Evolutionary conservation across 1,284 basidiomycete species (phyloP), one percentile per base, ranked within the genome.

Genomic region (Ceratobasidium sp.): DNA sequence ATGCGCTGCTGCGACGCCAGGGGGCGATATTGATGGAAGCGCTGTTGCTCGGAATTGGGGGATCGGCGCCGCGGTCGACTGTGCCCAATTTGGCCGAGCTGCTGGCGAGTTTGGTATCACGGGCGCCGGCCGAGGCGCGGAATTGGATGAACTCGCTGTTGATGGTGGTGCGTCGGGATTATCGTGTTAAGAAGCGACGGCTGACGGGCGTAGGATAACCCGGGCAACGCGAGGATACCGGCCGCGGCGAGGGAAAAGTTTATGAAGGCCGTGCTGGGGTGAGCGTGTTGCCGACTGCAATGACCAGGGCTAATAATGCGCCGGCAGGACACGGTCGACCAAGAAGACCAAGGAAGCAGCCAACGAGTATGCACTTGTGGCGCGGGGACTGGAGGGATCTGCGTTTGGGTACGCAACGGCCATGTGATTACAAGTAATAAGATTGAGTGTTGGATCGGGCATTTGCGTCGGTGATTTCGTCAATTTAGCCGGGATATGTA

Each of bases 51-150:
- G 94, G 92, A 19, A 92, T 96, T 53, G 94, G 92, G 0, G 89
- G 91, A 11, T 86, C 91, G 11, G 91, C 94, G 0, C 95, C 95
- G 0, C 84, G 94, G 73, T 93, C 92, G 29, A 90, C 89, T n/a
- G 89, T 91, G 8, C 90, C 88, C 11, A 96, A 96, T 79, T 83
- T 96, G 29, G 91, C 93, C 6, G 94, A 95, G 78, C 82, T 96
- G 41, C 83, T 96, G 54, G 88, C 90, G 4, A 87, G 85, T 34
- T 81, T 95, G 49, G 84, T 89, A 41, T 85, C 85, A 9, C 85
- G 91, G 51, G 84, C 86, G 77, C 86, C 84, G 14, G 82, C 81
- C 49, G 87, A 86, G 79, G 88, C 85, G 81, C 85, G 83, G 80
- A 83, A 77, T 19, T 96, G 94, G 94, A 88, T 94, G 80, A 84